Conservation (phyloP, 495 filamentous ascomycete species). For the Trichoderma reesei region DNA sequence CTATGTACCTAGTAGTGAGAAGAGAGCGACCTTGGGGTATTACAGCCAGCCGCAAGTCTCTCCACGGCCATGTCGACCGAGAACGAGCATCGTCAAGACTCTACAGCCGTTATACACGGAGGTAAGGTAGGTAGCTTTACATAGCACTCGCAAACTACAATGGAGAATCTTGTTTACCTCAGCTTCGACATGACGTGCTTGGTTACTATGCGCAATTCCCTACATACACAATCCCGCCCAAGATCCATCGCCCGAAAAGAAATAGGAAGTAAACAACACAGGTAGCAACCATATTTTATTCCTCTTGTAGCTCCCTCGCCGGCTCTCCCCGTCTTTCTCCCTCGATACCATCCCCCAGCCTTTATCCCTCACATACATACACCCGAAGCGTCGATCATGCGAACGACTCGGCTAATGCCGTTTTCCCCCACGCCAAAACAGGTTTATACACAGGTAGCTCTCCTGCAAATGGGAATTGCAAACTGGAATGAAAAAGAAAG, state of each 20-base stretch:
- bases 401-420: neutral
- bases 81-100: no score
- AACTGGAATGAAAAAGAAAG: neutral
- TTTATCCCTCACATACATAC: conserved; percentile 5
- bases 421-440: conserved; percentile 5
- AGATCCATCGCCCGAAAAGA: conserved; percentile 7
- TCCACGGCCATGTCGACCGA: no score
- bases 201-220: conserved; percentile 9
- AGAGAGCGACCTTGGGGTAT: no score
- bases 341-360: neutral
- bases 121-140: no score
- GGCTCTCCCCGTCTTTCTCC: neutral
- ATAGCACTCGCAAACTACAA: conserved; percentile 1
- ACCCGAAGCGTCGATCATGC: neutral
- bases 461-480: conserved; percentile 5
- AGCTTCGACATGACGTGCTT: conserved; percentile 2
- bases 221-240: conserved; percentile 7
- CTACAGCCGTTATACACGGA: no score
- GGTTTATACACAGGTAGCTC: conserved; percentile 1
- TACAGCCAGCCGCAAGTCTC: no score
- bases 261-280: conserved; percentile 5
- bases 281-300: conserved; percentile 8
- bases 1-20: no score
- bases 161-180: neutral
- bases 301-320: neutral